Evolutionary conservation across 2,329 filamentous ascomycete species (phyloP), one percentile per base, ranked within the genome.

Genomic region (Nemania diffusa): DNA sequence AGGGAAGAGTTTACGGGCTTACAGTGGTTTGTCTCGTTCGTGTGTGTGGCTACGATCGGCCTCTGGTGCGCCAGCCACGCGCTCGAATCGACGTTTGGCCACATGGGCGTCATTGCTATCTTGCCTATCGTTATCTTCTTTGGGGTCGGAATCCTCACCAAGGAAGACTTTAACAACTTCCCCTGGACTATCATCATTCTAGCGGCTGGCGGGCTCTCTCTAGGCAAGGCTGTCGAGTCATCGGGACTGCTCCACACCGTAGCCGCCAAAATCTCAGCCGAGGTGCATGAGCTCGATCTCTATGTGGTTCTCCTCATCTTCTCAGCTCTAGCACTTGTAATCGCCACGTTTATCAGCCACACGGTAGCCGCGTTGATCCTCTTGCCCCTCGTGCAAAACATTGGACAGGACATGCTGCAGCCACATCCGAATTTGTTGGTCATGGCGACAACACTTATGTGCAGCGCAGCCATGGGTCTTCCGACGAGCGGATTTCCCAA

Each of bases 141-240:
- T 75, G 96, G 96, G 62, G 94, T 94, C 1, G 96, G 96, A 11
- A 95, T 98, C 72, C 85, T 99, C 34, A 98, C 94, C 56, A 99
- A 98, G 81, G 96, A 98, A 81, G 96, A 99, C 81, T 99, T 99
- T 79, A 99, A 99, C 84, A 99, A 99, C 80, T 99, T 99, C 80
- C 91, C 97, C 44, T 99, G 96, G 96, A 99, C 97, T 22, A 99
- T 99, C 80, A 97, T 99, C 80, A 98, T 99, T 75, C 90, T 99
- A 22, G 96, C 96, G 0, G 95, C 96, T 0, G 96, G 96, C 53
- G 96, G 96, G 7, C 83, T 99, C 37, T 94, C 94, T 1, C 88
- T 99, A 0, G 96, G 96, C 64, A 97, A 97, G 79, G 92, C 95
- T 0, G 96, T 99, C 65, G 95, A 94, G 70, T 96, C 93, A 0